Evolutionary conservation across 345 rosid species (phyloP), one percentile per base, ranked within the genome.

Genomic region (Brassica juncea): DNA sequence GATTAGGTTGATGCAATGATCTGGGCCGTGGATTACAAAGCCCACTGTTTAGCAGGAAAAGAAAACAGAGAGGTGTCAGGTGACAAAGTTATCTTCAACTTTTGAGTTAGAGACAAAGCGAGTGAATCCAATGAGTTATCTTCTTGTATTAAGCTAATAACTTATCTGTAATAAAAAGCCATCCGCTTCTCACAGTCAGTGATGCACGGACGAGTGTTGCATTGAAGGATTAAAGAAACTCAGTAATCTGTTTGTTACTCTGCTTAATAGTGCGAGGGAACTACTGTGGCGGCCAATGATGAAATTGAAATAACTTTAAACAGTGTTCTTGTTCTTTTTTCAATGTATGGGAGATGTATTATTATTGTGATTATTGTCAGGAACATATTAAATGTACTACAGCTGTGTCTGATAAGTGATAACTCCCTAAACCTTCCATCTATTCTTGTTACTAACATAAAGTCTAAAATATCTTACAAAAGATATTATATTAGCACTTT

Each of bases 381-480:
- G 37, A 74, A 39, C 73, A 75, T 75, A 67, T 75, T 39, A 6
- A 67, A 75, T 75, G 79, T 37, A 39, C 35, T 23, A 66, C 72
- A 66, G 78, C 78, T 66, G 72, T 55, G 8, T 14, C 42, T 55
- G 66, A 75, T 66, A 34, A 66, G 5, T 74, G 57, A 74, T 75
- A 34, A 66, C 25, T n/a, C 70, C 42, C 28, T 25, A 75, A 66
- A 66, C 78, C 64, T 55, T 75, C 69, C 73, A 58, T 44, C 42
- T 68, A 39, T 42, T 59, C 15, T 76, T 76, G 66, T 35, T 37
- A 66, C 21, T 12, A 68, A 28, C 66, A 15, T 39, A 68, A 76
- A 19, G 31, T 16, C 44, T 28, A 0, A 25, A 74, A 14, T 65
- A 65, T 5, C 2, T 74, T 62, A 37, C 8, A 73, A 6, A 32